Conservation (phyloP, 1,284 basidiomycete genomes). For the Pyrrhoderma noxium region DNA sequence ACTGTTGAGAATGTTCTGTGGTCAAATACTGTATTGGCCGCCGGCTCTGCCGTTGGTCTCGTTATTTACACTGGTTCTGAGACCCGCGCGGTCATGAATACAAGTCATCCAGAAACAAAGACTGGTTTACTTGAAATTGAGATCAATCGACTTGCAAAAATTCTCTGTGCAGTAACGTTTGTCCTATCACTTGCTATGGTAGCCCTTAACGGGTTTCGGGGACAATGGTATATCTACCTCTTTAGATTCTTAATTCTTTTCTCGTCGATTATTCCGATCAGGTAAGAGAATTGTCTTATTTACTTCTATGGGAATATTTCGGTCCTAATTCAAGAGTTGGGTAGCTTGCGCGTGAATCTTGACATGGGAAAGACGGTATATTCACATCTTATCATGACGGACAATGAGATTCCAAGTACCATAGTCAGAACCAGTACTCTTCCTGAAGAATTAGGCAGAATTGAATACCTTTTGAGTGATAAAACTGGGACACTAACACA, state of each 20-base stretch:
- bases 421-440: constrained; percentile 96
- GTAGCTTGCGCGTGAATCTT: constrained; percentile 91
- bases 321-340: neutral
- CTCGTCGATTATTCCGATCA: constrained; percentile 98
- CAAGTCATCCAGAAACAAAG: constrained; percentile 94
- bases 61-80: constrained; percentile 94
- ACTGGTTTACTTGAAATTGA: constrained; percentile 89
- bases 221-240: constrained; percentile 94
- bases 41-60: constrained; percentile 88
- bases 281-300: constrained; percentile 51
- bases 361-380: constrained; percentile 99
- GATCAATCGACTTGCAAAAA: constrained; percentile 96
- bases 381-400: constrained; percentile 90
- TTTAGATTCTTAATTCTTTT: constrained; percentile 97
- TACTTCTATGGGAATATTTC: neutral
- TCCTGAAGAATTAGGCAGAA: constrained; percentile 93
- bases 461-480: constrained; percentile 93
- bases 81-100: constrained; percentile 99
- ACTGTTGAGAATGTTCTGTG: constrained; percentile 94
- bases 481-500: constrained; percentile 98
- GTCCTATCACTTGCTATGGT: constrained; percentile 87
- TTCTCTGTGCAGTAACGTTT: constrained; percentile 92
- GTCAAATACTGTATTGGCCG: constrained; percentile 96
- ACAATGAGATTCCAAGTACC: constrained; percentile 88
- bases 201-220: constrained; percentile 93